Conservation (phyloP, 106 monocot species). For the Ottelia alismoides region DNA sequence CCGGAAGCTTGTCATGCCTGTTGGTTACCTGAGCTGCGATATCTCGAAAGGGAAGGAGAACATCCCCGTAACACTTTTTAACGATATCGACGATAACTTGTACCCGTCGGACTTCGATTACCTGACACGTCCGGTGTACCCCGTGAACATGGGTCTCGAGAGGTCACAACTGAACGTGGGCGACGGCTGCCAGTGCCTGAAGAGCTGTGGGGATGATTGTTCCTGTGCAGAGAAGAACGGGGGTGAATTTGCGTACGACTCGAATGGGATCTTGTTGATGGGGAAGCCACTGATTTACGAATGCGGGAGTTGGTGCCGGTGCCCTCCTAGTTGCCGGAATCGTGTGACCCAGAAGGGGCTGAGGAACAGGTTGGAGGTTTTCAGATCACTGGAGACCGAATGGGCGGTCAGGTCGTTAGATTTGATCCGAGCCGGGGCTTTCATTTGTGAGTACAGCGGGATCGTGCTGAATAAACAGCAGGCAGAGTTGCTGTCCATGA, state of each 20-base stretch:
- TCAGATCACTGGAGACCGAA: slow-evolving; percentile 57
- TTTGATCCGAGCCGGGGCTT: slow-evolving; percentile 70
- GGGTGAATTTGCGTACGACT: slow-evolving; percentile 68
- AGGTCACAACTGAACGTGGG: slow-evolving; percentile 15
- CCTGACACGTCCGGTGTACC: slow-evolving; percentile 31
- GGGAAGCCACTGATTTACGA: slow-evolving; percentile 77
- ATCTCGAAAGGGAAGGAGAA: slow-evolving; percentile 57
- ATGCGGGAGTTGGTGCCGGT: slow-evolving; percentile 56
- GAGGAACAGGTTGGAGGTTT: slow-evolving; percentile 51
- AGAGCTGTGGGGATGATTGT: slow-evolving; percentile 36
- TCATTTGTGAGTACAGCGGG: slow-evolving; percentile 78
- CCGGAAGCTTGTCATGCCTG: slow-evolving; percentile 2
- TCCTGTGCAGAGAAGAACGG: slow-evolving; percentile 50
- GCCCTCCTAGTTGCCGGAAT: slow-evolving; percentile 55
- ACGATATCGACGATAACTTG: slow-evolving; percentile 59
- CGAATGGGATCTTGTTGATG: slow-evolving; percentile 30
- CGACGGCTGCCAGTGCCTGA: slow-evolving; percentile 45
- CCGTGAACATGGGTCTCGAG: slow-evolving; percentile 9
- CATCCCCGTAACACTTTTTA: slow-evolving; percentile 44
- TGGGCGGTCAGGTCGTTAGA: slow-evolving; percentile 84
- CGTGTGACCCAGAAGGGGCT: slow-evolving; percentile 72
- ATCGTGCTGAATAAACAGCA: slow-evolving; percentile 55
- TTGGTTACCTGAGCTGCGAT: slow-evolving; percentile 54
- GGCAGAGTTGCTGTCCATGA: slow-evolving; percentile 26
- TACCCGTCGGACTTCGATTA: slow-evolving; percentile 67